Base-by-base conservation (phyloP, 768 basidiomycete species). In the Rubroboletus satanas region DNA sequence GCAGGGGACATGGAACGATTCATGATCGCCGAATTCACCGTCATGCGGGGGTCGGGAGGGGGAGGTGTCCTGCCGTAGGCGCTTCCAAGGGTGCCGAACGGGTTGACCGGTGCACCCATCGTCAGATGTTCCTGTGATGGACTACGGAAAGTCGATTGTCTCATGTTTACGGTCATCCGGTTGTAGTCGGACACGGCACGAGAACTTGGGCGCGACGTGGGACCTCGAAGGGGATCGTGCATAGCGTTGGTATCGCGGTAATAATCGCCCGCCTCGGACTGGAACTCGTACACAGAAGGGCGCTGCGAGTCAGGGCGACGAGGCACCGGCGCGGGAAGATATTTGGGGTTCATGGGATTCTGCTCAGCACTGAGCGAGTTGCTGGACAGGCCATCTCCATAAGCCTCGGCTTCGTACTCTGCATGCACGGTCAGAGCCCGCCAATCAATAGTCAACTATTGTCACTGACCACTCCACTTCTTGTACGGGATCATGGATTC, bases 401-500 rank as follows among this genome's bases (percentile, higher is more conserved):
- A 85, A 4, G 76, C 75, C 61, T 86, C 83, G 3, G 80, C 76
- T 62, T 88, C 84, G 66, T 86, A 85, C 60, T 85, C 85, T 84
- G 69, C 1, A 46, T 7, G 18, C 26, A 36, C 18, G 9, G 51
- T 72, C 41, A 71, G 46, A 49, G 41, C 26, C 12, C 6, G 55
- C 47, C 18, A 31, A 45, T 39, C 3, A 23, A 35, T 29, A 12
- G 41, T 35, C 21, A 26, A 36, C 2, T 1, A 42, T 47, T 29
- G 4, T 5, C 15, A 75, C 83, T 42, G 64, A 84, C 84, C 85
- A 58, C 79, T 81, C 73, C 88, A 89, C 59, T 80, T 84, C 74
- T 83, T 83, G 65, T 88, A 78, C 5, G 87, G 87, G 52, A 89
- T 88, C 82, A 87, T 85, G 29, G 80, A 83, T 47, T 89, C 88